Conservation (phyloP, 352 stramenopile genomes). For the Globisporangium polare region DNA sequence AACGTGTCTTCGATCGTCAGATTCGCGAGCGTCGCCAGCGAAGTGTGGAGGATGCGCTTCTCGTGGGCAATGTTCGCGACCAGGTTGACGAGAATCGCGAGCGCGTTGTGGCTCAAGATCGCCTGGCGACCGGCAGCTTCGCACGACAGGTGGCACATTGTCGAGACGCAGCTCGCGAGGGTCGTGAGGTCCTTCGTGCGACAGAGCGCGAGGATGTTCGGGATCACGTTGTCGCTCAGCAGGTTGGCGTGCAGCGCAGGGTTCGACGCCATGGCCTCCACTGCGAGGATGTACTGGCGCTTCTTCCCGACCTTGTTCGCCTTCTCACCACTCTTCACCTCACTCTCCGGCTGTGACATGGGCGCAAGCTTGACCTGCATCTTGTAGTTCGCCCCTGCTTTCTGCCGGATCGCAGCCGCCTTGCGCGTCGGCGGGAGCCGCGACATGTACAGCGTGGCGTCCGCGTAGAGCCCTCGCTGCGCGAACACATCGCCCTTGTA, state of each 20-base stretch:
- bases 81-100: slow-evolving; percentile 37
- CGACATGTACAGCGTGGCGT: slow-evolving; percentile 72
- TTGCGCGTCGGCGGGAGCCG: slow-evolving; percentile 53
- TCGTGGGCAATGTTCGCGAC: slow-evolving; percentile 8
- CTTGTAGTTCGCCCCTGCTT: slow-evolving; percentile 34
- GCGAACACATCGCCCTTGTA: slow-evolving; percentile 71
- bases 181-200: slow-evolving; percentile 59
- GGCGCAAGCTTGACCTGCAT: slow-evolving; percentile 45
- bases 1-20: slow-evolving; percentile 69
- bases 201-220: slow-evolving; percentile 51
- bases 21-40: slow-evolving; percentile 50
- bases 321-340: slow-evolving; percentile 17
- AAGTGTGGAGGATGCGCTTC: slow-evolving; percentile 11
- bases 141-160: slow-evolving; percentile 51
- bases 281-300: slow-evolving; percentile 54
- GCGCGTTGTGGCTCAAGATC: slow-evolving; percentile 49
- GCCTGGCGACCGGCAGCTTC: slow-evolving; percentile 40
- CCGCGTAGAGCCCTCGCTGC: slow-evolving; percentile 66
- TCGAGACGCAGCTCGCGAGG: slow-evolving; percentile 47
- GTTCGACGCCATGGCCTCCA: slow-evolving; percentile 69
- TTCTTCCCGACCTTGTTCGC: slow-evolving; percentile 38
- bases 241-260: slow-evolving; percentile 40
- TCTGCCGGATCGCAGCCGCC: slow-evolving; percentile 21
- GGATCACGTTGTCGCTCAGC: slow-evolving; percentile 57
- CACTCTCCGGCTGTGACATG: slow-evolving; percentile 25